Evolutionary conservation across 768 basidiomycete genomes (phyloP).

Genomic region (Pisolithus tinctorius): DNA sequence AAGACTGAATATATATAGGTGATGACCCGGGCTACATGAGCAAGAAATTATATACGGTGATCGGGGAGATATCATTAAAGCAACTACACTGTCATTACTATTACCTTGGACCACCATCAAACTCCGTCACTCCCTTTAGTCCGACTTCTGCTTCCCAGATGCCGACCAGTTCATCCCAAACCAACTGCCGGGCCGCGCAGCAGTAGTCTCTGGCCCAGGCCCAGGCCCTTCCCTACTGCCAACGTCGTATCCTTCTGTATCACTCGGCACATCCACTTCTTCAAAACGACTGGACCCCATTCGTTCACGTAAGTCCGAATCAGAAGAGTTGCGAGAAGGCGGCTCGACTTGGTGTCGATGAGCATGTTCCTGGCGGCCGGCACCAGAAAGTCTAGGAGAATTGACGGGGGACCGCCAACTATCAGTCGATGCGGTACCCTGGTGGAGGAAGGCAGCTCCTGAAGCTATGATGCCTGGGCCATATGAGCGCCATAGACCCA

Average conservation of each 20-base stretch:
- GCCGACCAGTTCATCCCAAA: constrained; percentile 28
- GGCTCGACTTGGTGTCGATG: constrained; percentile 11
- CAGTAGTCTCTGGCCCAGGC: constrained; percentile 17
- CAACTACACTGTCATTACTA: neutral
- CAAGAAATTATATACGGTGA: no score
- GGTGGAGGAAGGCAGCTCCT: constrained; percentile 55
- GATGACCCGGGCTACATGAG: no score
- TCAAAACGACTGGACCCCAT: constrained; percentile 47
- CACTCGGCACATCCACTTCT: constrained; percentile 65
- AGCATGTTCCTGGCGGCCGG: neutral
- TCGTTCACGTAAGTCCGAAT: constrained; percentile 41
- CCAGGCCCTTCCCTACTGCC: constrained; percentile 13
- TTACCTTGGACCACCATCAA: neutral
- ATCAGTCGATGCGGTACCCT: constrained; percentile 38
- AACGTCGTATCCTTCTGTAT: constrained; percentile 58
- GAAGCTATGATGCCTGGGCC: constrained; percentile 67
- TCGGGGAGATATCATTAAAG: neutral
- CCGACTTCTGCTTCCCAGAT: constrained; percentile 13
- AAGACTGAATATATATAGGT: no score
- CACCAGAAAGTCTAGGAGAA: constrained; percentile 18
- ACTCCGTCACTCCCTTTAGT: constrained; percentile 3
- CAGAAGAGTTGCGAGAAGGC: constrained; percentile 34
- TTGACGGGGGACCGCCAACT: constrained; percentile 23
- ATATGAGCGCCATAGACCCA: constrained; percentile 70
- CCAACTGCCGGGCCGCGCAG: constrained; percentile 27